These are phyloP conservation scores for Starmerella apis DNA, from an alignment of 805 yeast species.

Conservation along the genomic window DNA sequence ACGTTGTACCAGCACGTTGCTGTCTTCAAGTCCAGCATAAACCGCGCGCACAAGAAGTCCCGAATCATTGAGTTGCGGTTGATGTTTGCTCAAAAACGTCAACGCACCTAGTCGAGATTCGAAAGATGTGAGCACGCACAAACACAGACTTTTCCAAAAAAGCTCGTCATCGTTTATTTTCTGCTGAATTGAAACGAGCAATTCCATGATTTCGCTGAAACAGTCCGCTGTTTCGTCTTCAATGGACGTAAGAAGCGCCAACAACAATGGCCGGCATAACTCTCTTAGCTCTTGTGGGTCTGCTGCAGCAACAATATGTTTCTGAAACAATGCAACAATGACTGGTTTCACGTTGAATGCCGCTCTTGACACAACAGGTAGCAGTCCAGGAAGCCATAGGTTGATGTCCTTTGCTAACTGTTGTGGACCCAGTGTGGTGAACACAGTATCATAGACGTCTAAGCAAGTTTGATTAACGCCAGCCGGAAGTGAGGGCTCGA, in stretches of 20 bases:
- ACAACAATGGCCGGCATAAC: constrained; percentile 56
- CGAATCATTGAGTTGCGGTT: constrained; percentile 51
- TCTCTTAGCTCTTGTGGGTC: constrained; percentile 35
- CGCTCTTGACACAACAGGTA: constrained; percentile 80
- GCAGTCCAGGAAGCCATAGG: constrained; percentile 85
- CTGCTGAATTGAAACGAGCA: constrained; percentile 50
- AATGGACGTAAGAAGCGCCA: constrained; percentile 72
- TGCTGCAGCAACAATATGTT: constrained; percentile 42
- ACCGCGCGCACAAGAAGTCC: constrained; percentile 71
- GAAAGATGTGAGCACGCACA: constrained; percentile 63
- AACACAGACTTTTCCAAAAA: constrained; percentile 78
- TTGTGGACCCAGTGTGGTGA: constrained; percentile 50
- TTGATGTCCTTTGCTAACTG: constrained; percentile 46
- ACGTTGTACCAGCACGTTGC: constrained; percentile 63
- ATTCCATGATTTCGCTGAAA: constrained; percentile 47
- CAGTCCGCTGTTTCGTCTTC: constrained; percentile 89
- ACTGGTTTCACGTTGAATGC: constrained; percentile 80
- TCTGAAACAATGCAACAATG: constrained; percentile 51
- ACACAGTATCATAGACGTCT: constrained; percentile 61
- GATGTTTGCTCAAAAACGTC: constrained; percentile 46
- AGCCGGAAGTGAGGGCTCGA: constrained; percentile 74
- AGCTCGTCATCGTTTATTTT: constrained; percentile 55
- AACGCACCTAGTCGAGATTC: constrained; percentile 79
- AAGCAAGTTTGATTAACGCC: constrained; percentile 91
- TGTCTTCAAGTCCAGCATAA: constrained; percentile 55